These are phyloP conservation scores for Populus hybrid DNA, from an alignment of 441 rosid genomes.

Conservation along the genomic window DNA sequence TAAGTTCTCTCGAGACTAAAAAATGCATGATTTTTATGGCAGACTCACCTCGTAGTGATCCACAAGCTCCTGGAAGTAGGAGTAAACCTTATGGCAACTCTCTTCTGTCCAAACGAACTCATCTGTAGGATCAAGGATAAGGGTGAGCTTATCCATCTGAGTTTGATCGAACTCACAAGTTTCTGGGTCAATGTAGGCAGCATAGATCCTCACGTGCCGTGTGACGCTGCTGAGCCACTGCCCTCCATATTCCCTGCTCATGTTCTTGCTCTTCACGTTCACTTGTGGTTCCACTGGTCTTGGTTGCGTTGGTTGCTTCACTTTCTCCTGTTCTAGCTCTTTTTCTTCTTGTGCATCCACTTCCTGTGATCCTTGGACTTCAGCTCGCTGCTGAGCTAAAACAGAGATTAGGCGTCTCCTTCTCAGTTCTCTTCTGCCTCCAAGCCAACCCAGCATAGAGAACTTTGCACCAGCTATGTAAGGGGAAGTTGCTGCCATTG, in stretches of 20 bases:
- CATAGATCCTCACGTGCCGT: conserved; percentile 81
- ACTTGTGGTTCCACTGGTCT: conserved; percentile 79
- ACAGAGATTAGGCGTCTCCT: conserved; percentile 24
- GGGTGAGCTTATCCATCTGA: conserved; percentile 87
- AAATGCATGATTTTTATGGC: background rate
- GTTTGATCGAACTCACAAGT: conserved; percentile 86
- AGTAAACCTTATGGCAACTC: conserved; percentile 59
- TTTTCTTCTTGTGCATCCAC: conserved; percentile 21
- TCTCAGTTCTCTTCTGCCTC: conserved; percentile 19
- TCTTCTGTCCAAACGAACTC: conserved; percentile 86
- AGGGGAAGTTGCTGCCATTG: conserved; percentile 53
- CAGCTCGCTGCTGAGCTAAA: conserved; percentile 50
- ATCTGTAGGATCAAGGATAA: conserved; percentile 76
- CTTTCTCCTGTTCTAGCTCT: conserved; percentile 19
- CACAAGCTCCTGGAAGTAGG: conserved; percentile 93
- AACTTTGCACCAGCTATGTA: conserved; percentile 47
- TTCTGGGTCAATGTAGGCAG: conserved; percentile 89
- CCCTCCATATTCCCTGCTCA: conserved; percentile 74
- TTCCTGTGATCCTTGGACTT: conserved; percentile 38
- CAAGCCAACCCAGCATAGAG: conserved; percentile 32
- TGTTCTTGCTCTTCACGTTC: conserved; percentile 75
- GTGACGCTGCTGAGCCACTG: conserved; percentile 92
- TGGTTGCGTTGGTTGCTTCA: conserved; percentile 41
- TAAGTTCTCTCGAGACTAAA: background rate
- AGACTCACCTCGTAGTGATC: conserved; percentile 89